Evolutionary conservation across 1,284 basidiomycete species (phyloP).

Genomic region (Fomitopsis palustris): DNA sequence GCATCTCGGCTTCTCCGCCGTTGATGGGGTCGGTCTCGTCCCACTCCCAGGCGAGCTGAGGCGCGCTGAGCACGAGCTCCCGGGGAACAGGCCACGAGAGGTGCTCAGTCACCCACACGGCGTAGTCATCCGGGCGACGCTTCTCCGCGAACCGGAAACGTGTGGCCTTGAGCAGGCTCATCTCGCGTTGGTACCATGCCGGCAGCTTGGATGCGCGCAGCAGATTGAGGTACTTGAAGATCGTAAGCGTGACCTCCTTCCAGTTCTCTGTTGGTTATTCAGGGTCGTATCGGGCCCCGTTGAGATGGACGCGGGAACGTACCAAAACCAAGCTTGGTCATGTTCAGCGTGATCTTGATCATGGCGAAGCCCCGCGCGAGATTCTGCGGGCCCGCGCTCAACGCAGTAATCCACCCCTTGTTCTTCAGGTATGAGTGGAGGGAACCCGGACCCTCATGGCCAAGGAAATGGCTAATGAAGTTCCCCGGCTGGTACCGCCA

Average conservation of each 20-base stretch:
- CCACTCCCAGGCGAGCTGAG: conserved; percentile 78
- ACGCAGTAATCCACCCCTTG: conserved; percentile 86
- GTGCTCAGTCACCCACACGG: conserved; percentile 72
- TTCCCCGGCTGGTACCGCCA: conserved; percentile 83
- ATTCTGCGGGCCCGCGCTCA: conserved; percentile 74
- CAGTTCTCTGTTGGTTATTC: conserved; percentile 66
- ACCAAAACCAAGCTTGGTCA: conserved; percentile 90
- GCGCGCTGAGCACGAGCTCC: conserved; percentile 75
- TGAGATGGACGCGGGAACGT: conserved; percentile 26
- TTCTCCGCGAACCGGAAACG: conserved; percentile 93
- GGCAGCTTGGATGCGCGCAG: conserved; percentile 71
- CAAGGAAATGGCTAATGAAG: conserved; percentile 86
- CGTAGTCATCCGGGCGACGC: conserved; percentile 76
- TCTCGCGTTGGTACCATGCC: conserved; percentile 78
- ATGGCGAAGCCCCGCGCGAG: conserved; percentile 84
- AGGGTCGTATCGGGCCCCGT: background rate
- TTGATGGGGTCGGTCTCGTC: conserved; percentile 42
- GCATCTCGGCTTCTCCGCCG: conserved; percentile 53
- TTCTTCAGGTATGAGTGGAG: conserved; percentile 90
- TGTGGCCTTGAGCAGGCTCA: conserved; percentile 69
- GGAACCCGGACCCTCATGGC: conserved; percentile 96
- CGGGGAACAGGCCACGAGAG: conserved; percentile 82
- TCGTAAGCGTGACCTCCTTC: conserved; percentile 65
- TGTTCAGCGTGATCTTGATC: conserved; percentile 81
- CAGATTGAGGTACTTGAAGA: conserved; percentile 89